Evolutionary conservation across 1,139 yeast species (phyloP).

Genomic region (Nakaseomyces bracarensis): DNA sequence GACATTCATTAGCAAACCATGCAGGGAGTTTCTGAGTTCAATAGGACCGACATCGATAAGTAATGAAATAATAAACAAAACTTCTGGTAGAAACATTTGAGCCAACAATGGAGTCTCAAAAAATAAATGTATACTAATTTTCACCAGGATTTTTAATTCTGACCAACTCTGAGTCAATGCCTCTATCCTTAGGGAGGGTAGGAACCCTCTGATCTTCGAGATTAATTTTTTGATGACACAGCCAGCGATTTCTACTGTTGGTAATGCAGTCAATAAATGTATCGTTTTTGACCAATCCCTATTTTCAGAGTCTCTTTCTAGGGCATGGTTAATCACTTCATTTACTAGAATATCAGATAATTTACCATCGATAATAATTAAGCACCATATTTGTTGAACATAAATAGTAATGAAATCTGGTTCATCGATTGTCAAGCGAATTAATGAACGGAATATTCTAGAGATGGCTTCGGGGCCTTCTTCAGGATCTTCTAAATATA

Average conservation of each 20-base stretch:
- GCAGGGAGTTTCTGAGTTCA: slow-evolving; percentile 59
- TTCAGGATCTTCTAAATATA: slow-evolving; percentile 45
- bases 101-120: slow-evolving; percentile 65
- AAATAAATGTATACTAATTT: slow-evolving; percentile 56
- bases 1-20: slow-evolving; percentile 58
- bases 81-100: slow-evolving; percentile 63
- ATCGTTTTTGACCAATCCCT: slow-evolving; percentile 58
- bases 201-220: slow-evolving; percentile 41
- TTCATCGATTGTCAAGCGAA: slow-evolving; percentile 46
- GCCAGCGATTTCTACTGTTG: slow-evolving; percentile 69
- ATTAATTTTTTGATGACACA: slow-evolving; percentile 49
- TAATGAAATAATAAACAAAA: slow-evolving; percentile 59
- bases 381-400: slow-evolving; percentile 64
- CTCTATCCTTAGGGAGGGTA: slow-evolving; percentile 38
- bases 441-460: slow-evolving; percentile 54
- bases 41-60: slow-evolving; percentile 67
- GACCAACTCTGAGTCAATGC: slow-evolving; percentile 60
- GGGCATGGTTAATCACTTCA: slow-evolving; percentile 65
- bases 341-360: slow-evolving; percentile 54
- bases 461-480: slow-evolving; percentile 56
- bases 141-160: slow-evolving; percentile 63
- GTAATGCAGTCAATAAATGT: slow-evolving; percentile 52
- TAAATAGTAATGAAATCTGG: slow-evolving; percentile 39
- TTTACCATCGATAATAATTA: slow-evolving; percentile 53
- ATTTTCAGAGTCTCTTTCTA: slow-evolving; percentile 68